A percentile compares a stretch with the other conserved stretches of the same genome.
These are phyloP conservation scores for Cinnamomum chago DNA, from an alignment of 164 flowering plant genomes.

Conservation along the genomic window DNA sequence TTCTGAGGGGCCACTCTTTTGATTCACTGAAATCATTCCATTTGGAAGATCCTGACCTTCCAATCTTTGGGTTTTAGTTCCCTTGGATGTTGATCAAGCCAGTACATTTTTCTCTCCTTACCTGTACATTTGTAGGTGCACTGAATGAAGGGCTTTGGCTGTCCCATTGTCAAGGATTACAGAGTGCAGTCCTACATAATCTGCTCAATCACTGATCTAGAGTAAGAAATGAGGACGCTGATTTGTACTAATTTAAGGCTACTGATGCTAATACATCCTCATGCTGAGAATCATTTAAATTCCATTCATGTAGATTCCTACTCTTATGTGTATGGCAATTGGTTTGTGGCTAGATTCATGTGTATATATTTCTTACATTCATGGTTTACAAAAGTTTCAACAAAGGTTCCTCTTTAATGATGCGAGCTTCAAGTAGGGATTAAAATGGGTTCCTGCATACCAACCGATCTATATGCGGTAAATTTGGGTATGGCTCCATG, in stretches of 20 bases:
- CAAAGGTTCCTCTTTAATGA: not conserved
- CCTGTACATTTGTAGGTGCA: too few relatives aligned
- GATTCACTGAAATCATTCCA: not conserved
- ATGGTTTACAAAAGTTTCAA: not conserved
- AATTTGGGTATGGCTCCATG: too few relatives aligned
- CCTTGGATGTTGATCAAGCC: not conserved
- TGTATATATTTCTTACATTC: not conserved
- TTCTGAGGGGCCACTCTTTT: not conserved
- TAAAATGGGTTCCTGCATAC: too few relatives aligned
- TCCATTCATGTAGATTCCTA: not conserved
- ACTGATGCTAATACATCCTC: not conserved
- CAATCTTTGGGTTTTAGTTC: not conserved
- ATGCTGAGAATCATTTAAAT: not conserved
- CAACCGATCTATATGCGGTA: too few relatives aligned
- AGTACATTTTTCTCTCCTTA: too few relatives aligned
- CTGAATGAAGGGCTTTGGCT: not conserved
- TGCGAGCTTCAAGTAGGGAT: not conserved
- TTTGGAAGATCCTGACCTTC: not conserved
- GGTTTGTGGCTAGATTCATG: not conserved
- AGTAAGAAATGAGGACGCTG: not conserved
- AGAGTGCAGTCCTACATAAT: not conserved
- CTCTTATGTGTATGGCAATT: not conserved
- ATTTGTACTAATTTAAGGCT: not conserved
- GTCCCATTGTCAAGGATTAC: not conserved
- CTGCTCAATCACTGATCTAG: not conserved